These are phyloP conservation scores for Coemansia sp. DNA, from an alignment of 192 early-diverging fungal genomes.

Conservation along the genomic window DNA sequence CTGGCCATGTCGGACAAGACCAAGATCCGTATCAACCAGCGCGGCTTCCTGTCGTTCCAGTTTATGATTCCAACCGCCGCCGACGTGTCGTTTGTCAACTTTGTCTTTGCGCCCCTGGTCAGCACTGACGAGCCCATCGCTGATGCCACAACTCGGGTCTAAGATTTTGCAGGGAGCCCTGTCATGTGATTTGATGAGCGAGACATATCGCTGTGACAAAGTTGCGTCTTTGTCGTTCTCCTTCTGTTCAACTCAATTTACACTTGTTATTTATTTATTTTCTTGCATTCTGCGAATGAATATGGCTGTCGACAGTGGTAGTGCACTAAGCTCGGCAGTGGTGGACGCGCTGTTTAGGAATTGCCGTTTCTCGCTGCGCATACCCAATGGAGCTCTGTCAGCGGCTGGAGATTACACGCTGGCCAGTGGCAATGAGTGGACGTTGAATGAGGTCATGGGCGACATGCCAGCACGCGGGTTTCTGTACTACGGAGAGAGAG, in stretches of 20 bases:
- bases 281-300: background rate
- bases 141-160: background rate
- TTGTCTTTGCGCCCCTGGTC: constrained; percentile 47
- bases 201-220: background rate
- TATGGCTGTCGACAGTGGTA: background rate
- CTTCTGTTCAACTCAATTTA: background rate
- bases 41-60: constrained; percentile 62
- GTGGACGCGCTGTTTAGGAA: constrained; percentile 43
- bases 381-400: constrained; percentile 21
- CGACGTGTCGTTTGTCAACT: constrained; percentile 56
- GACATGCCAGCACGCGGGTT: constrained; percentile 18
- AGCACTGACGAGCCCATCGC: constrained; percentile 24
- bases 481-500: constrained; percentile 41
- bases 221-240: background rate
- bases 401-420: background rate
- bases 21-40: constrained; percentile 58
- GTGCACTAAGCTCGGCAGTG: constrained; percentile 5
- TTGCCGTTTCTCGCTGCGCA: constrained; percentile 38
- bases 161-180: background rate
- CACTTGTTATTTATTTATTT: constrained; percentile 3
- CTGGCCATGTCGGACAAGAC: constrained; percentile 61
- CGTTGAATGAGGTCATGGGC: constrained; percentile 29
- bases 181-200: background rate
- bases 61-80: constrained; percentile 59
- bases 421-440: constrained; percentile 12